Evolutionary conservation across 2,329 filamentous ascomycete genomes (phyloP).

Genomic region (Epichloe amarillans): DNA sequence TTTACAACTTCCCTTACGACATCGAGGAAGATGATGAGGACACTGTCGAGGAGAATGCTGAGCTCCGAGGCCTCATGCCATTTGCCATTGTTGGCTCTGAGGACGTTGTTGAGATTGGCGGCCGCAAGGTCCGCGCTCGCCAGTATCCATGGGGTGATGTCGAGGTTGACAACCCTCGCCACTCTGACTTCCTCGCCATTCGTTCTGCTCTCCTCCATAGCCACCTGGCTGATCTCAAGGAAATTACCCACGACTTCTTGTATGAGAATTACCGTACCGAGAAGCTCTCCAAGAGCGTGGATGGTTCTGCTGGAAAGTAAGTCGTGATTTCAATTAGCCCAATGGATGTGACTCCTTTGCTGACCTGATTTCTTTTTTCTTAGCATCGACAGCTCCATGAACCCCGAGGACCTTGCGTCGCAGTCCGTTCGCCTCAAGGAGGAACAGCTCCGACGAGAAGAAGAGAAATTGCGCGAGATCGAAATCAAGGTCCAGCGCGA

Average conservation of each 20-base stretch:
- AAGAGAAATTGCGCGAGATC: slow-evolving; percentile 99
- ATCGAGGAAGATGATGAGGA: slow-evolving; percentile 99
- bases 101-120: slow-evolving; percentile 86
- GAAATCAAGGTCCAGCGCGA: slow-evolving; percentile 99
- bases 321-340: slow-evolving; percentile 27
- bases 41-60: slow-evolving; percentile 97
- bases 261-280: slow-evolving; percentile 99
- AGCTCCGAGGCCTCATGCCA: slow-evolving; percentile 93
- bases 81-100: slow-evolving; percentile 98
- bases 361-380: slow-evolving; percentile 14
- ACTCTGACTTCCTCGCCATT: slow-evolving; percentile 97
- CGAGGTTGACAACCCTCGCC: slow-evolving; percentile 96
- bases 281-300: slow-evolving; percentile 99
- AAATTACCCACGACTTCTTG: slow-evolving; percentile 98
- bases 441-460: slow-evolving; percentile 95
- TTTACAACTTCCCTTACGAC: slow-evolving; percentile 99
- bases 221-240: slow-evolving; percentile 95
- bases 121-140: slow-evolving; percentile 80
- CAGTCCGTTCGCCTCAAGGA: slow-evolving; percentile 99
- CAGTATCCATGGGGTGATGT: slow-evolving; percentile 99
- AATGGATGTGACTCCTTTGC: slow-evolving; percentile 6
- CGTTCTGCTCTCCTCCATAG: slow-evolving; percentile 93
- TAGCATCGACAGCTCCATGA: slow-evolving; percentile 69
- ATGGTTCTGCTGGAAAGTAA: slow-evolving; percentile 77
- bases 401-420: slow-evolving; percentile 90